Base-by-base conservation (phyloP, 2,329 filamentous ascomycete species). In the Cryphonectria radicalis region DNA sequence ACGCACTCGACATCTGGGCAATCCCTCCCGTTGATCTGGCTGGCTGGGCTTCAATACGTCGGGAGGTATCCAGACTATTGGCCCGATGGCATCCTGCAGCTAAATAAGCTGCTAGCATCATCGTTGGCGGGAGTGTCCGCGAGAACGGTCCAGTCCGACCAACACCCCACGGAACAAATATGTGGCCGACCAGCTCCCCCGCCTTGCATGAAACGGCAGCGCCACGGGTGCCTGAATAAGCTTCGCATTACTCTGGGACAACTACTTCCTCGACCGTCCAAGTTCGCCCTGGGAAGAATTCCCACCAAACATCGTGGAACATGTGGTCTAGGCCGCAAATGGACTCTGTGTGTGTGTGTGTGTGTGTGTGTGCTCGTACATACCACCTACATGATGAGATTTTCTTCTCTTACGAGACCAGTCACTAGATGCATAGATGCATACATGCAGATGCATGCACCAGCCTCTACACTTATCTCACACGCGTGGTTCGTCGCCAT, bases 401-500 rank as follows among this genome's bases (percentile, higher is more conserved):
- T 43, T 43, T 43, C 14, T 43, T 43, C 13, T 43, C 42, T 43
- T 13, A 0, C 43, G 43, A 32, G 22, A 42, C 40, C 11, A 59
- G 19, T 59, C 28, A 25, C 50, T n/a, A 37, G 40, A 59, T 62
- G 32, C 19, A 42, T n/a, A 37, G 40, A 59, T 62, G 32, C 19
- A 42, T 46, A 40, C 5, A 66, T 55, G 64, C 64, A 66, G 43
- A 28, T 7, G 50, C 59, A 55, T 57, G 46, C 28, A 68, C 59
- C 62, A 62, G 42, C 50, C 67, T 69, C 53, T 60, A n/a, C 22
- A 50, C 46, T 50, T 50, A 69, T 71, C 69, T 67, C 71, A 59
- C 2, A 60, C 66, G 65, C 70, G 69, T 73, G 71, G 71, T 71
- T 73, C 69, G 70, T 66, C 59, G 66, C 66, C 35, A n/a, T 66